Percentiles rank a stretch among this genome's conserved stretches.
phyloP scores from a whole-genome alignment of 257 asterid genomes.

The Parsonsia alboflavescens region DNA sequence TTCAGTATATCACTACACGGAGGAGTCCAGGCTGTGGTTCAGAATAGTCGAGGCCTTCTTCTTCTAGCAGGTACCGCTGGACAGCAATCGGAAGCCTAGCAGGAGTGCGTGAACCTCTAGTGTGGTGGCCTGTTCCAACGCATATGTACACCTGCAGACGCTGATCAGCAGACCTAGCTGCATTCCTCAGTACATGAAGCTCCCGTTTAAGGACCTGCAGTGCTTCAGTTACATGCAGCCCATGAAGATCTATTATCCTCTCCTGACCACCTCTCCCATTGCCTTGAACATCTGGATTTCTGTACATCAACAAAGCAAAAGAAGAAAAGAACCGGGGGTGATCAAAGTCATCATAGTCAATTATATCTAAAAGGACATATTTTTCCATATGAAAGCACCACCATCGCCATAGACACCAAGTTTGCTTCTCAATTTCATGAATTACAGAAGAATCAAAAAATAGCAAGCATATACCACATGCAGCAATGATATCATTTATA shows the following conservation, averaged over 20 bases:
- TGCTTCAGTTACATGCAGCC: constrained; percentile 94
- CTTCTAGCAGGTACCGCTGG: constrained; percentile 87
- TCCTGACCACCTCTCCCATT: constrained; percentile 63
- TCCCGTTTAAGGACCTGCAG: constrained; percentile 88
- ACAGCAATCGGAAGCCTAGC: constrained; percentile 87
- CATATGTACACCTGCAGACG: constrained; percentile 77
- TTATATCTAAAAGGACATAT: neutral
- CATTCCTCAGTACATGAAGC: constrained; percentile 64
- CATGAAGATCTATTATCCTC: constrained; percentile 89
- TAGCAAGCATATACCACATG: neutral
- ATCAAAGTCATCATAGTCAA: neutral
- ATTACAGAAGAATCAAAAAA: neutral
- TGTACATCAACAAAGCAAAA: constrained; percentile 26
- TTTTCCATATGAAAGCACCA: neutral
- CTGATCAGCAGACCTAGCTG: constrained; percentile 79
- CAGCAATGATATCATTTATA: neutral
- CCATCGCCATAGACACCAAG: neutral
- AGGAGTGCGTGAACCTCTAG: constrained; percentile 83
- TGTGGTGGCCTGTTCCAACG: constrained; percentile 97
- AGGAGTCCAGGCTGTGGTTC: constrained; percentile 76
- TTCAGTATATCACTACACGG: constrained; percentile 26
- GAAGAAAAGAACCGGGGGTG: neutral
- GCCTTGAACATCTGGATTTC: constrained; percentile 57
- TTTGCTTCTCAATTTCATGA: neutral
- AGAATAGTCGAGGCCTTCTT: constrained; percentile 78